Base-by-base conservation (phyloP, 2,329 filamentous ascomycete species). In the Conoideocrella luteorostrata region DNA sequence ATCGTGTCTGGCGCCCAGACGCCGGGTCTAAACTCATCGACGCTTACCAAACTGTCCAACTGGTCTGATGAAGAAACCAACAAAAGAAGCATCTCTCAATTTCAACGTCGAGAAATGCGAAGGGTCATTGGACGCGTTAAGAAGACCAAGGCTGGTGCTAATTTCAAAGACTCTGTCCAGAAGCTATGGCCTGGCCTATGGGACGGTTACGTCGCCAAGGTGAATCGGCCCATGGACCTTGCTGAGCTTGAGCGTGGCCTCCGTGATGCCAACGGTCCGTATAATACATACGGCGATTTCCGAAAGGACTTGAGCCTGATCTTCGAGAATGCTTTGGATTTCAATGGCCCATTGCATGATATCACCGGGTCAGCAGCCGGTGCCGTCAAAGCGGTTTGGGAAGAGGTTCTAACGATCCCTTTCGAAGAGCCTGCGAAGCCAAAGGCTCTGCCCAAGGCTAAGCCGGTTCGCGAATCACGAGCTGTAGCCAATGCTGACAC, bases 191-290 rank as follows among this genome's bases (percentile, higher is more conserved):
- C 95, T 32, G 72, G 70, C 22, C 80, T 97, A 32, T 88, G 87
- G 43, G 81, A 80, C 2, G 86, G 88, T 50, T 86, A 85, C 50
- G 69, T 77, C 2, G 71, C 84, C 28, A 81, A 70, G 49, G 68
- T 97, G 52, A 77, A 81, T 29, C 75, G 83, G 23, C 90, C 90
- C 0, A 90, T 95, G 72, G 91, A 97, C 62, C 75, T 98, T 29
- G 74, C 76, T 30, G 84, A 84, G 9, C 86, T 98, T 57, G 91
- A 97, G 58, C 72, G 75, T 41, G 90, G 86, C 52, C 64, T 97
- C 28, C 88, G 88, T 56, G 74, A 79, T 23, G 75, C 78, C 41
- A 66, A 74, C 20, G 50, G 55, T 3, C 50, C 51, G 38, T 97
- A 96, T 61, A 57, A 65, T 7, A 80, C 77, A 5, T 74, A 89